phyloP scores from a whole-genome alignment of 768 basidiomycete genomes.

The Mycena indigotica region DNA sequence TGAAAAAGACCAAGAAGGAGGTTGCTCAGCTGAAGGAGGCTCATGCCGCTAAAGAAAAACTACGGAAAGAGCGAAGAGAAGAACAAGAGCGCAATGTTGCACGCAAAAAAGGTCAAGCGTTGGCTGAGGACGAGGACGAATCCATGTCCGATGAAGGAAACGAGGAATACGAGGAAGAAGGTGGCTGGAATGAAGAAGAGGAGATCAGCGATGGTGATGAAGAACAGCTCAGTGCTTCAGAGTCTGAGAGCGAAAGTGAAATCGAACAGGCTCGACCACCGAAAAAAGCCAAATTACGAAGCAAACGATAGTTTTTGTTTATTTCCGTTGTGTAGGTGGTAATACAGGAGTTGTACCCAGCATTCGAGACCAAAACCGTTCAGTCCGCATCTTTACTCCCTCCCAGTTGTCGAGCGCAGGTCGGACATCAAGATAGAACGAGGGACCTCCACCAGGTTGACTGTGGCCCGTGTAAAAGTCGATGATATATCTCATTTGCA shows the following conservation, averaged over 20 bases:
- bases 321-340: constrained; percentile 11
- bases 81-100: constrained; percentile 92
- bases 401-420: constrained; percentile 96
- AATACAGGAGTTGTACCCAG: constrained; percentile 25
- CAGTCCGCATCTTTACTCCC: constrained; percentile 80
- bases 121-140: constrained; percentile 35
- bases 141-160: constrained; percentile 46
- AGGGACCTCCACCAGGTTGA: constrained; percentile 51
- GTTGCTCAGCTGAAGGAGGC: constrained; percentile 64
- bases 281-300: constrained; percentile 57
- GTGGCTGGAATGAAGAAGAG: constrained; percentile 35
- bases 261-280: constrained; percentile 45
- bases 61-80: constrained; percentile 76
- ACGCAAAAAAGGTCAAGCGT: constrained; percentile 65
- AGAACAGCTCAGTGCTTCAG: constrained; percentile 49
- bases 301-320: constrained; percentile 43
- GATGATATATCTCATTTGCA: constrained; percentile 88
- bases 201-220: constrained; percentile 36
- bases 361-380: constrained; percentile 47
- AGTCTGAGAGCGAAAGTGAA: constrained; percentile 53
- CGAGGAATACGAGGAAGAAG: constrained; percentile 45
- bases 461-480: constrained; percentile 93
- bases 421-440: constrained; percentile 92
- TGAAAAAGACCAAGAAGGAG: constrained; percentile 87
- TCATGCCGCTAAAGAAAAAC: constrained; percentile 75